Evolutionary conservation across 108 stramenopile species (phyloP).

Genomic region (Licmophora abbreviata): DNA sequence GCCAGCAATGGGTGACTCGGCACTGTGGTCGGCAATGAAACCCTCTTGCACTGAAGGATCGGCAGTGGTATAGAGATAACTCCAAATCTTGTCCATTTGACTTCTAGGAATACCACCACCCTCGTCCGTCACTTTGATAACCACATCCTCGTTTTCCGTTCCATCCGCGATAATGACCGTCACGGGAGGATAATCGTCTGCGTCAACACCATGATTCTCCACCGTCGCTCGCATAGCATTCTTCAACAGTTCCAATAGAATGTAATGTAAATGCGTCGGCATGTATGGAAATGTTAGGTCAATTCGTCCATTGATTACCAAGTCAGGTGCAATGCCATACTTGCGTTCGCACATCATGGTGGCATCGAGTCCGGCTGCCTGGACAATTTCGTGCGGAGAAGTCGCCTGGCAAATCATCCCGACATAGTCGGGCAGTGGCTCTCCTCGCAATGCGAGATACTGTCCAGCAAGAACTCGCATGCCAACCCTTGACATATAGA

Average conservation of each 20-base stretch:
- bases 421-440: constrained; percentile 38
- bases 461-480: constrained; percentile 90
- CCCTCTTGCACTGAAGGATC: constrained; percentile 38
- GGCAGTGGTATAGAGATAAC: constrained; percentile 54
- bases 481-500: constrained; percentile 79
- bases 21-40: constrained; percentile 26
- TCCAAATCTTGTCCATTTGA: constrained; percentile 73
- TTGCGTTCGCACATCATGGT: constrained; percentile 54
- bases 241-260: constrained; percentile 87
- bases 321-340: constrained; percentile 76
- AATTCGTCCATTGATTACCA: constrained; percentile 55
- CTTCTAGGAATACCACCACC: constrained; percentile 88
- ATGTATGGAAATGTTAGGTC: constrained; percentile 81
- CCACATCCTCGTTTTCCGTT: constrained; percentile 64
- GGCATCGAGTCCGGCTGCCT: constrained; percentile 69
- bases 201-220: constrained; percentile 51
- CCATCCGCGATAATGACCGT: constrained; percentile 83
- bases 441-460: constrained; percentile 48
- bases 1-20: constrained; percentile 57
- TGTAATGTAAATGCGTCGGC: constrained; percentile 69
- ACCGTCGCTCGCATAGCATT: constrained; percentile 87
- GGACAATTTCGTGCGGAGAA: constrained; percentile 57
- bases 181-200: constrained; percentile 43
- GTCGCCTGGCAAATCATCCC: constrained; percentile 49
- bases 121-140: constrained; percentile 86